Evolutionary conservation across 192 early-diverging fungal genomes (phyloP).

Genomic region (Irineochytrium annulatum): DNA sequence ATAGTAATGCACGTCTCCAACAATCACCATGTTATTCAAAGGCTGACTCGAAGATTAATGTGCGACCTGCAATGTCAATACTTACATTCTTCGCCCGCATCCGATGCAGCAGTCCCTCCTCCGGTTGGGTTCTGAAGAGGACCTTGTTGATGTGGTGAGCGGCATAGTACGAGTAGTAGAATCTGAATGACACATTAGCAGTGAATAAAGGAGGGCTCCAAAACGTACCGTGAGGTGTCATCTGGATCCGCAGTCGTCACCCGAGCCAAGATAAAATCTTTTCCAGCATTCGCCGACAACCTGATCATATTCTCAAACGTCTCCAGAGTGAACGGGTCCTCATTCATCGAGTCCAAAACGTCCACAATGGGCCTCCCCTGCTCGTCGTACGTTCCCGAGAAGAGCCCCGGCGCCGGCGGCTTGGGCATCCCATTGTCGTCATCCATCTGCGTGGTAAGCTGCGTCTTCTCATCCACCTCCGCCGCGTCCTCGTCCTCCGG

Average conservation of each 20-base stretch:
- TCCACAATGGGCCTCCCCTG: constrained; percentile 39
- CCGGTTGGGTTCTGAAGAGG: constrained; percentile 69
- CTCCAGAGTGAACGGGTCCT: constrained; percentile 73
- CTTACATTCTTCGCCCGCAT: constrained; percentile 75
- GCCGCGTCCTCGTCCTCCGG: background rate
- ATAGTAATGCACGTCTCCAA: constrained; percentile 68
- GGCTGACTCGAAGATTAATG: constrained; percentile 41
- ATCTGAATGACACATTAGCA: too few relatives aligned
- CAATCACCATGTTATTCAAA: constrained; percentile 69
- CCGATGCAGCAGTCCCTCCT: constrained; percentile 67
- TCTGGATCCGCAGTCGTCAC: constrained; percentile 65
- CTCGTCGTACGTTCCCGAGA: constrained; percentile 11
- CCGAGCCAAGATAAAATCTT: constrained; percentile 67
- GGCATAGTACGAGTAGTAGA: constrained; percentile 65
- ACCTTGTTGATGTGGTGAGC: constrained; percentile 77
- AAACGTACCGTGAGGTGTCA: too few relatives aligned
- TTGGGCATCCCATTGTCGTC: constrained; percentile 22
- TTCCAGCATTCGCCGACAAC: constrained; percentile 48
- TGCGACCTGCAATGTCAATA: background rate
- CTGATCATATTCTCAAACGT: constrained; percentile 56
- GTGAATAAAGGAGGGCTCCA: too few relatives aligned
- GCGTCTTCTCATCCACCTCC: background rate
- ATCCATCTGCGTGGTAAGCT: constrained; percentile 22
- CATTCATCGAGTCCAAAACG: constrained; percentile 56
- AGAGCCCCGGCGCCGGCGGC: constrained; percentile 23